Evolutionary conservation across 257 asterid species (phyloP), one percentile per base, ranked within the genome.

Genomic region (Galeopsis tetrahit): DNA sequence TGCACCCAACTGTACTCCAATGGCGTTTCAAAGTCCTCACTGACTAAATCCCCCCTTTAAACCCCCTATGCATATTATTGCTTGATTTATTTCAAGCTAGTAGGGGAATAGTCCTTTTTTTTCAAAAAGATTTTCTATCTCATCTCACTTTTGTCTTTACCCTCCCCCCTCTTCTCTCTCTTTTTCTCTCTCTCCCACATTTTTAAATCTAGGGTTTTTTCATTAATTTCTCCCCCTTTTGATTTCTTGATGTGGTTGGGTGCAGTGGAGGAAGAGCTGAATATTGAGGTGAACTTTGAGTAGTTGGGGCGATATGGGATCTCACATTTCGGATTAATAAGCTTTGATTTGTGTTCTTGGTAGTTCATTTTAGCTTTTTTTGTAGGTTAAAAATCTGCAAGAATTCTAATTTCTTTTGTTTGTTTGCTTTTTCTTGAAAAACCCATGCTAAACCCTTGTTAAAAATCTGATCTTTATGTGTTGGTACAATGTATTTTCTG

Each of bases 151-250:
- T 91, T 89, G 96, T 91, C 92, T 82, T 93, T 80, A 75, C 79
- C 85, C 84, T 79, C 78, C 78, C 80, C 68, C 83, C 80, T 58
- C 87, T 83, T 79, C 81, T 75, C 73, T 62, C 70, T 51, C 55
- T 70, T 70, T 61, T 56, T 7, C 69, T 13, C 69, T 43, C 82
- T 70, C 83, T 43, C 68, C 71, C 66, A 70, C 82, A 69, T 82
- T 84, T 84, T 84, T 79, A 84, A 88, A 88, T 88, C 98, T 92
- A 88, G 95, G 98, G 89, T 88, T 89, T 88, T 80, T 86, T 87
- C 79, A 6, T 43, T 64, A 68, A 51, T 40, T 72, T 73, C 62
- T 66, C 70, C 65, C 39, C 63, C 49, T 52, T 58, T 71, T 66
- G 44, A 68, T 75, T 83, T 28, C 7, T 79, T 77, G 38, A 36